Percentiles rank a stretch among this genome's conserved stretches.
Evolutionary conservation across 1,284 basidiomycete species (phyloP).

Genomic region (Ustilago loliicola): DNA sequence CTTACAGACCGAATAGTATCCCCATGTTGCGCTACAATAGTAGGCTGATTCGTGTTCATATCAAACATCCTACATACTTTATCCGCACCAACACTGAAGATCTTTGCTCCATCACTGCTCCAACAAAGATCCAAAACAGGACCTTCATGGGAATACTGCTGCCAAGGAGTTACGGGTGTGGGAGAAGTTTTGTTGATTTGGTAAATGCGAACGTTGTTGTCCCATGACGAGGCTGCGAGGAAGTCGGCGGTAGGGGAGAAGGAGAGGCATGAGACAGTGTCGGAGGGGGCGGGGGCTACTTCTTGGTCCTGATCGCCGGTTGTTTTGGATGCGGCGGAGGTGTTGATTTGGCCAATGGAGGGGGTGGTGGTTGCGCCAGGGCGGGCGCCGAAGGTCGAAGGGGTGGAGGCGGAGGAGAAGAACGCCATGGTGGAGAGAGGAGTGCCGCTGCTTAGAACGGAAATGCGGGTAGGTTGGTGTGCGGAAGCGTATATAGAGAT

Average conservation of each 20-base stretch:
- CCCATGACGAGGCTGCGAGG: constrained; percentile 71
- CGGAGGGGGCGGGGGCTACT: constrained; percentile 73
- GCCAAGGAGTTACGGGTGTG: constrained; percentile 76
- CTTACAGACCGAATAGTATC: constrained; percentile 82
- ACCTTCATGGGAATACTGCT: constrained; percentile 80
- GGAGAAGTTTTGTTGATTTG: constrained; percentile 77
- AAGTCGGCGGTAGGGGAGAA: constrained; percentile 71
- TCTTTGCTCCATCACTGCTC: constrained; percentile 84
- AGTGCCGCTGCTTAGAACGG: background rate
- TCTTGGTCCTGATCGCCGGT: constrained; percentile 76
- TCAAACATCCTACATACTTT: constrained; percentile 87
- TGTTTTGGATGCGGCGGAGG: constrained; percentile 52
- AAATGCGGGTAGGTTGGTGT: background rate
- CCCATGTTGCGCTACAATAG: constrained; percentile 84
- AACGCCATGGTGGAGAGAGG: constrained; percentile 47
- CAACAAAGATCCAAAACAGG: constrained; percentile 86
- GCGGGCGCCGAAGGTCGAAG: constrained; percentile 55
- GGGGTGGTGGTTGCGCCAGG: constrained; percentile 33
- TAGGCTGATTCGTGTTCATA: constrained; percentile 76
- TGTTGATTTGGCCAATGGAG: constrained; percentile 48
- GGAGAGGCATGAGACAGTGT: constrained; percentile 69
- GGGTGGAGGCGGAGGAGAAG: constrained; percentile 58
- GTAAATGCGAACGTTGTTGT: constrained; percentile 74
- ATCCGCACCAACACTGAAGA: constrained; percentile 88
- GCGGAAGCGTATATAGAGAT: background rate